phyloP scores from a whole-genome alignment of 2,329 filamentous ascomycete species.

The Tolypocladium tropicale region DNA sequence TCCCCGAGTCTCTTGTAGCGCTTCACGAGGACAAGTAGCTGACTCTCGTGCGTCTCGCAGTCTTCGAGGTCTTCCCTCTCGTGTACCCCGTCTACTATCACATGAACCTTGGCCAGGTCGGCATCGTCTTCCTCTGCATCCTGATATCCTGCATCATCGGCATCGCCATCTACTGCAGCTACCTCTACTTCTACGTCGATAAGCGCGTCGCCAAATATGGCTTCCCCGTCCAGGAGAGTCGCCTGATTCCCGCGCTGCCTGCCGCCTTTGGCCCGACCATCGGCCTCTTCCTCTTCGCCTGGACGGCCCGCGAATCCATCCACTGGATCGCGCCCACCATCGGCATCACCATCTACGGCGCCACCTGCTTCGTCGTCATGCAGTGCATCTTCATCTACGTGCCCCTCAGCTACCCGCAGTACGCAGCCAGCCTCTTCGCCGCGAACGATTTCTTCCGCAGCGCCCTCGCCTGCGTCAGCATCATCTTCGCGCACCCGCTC shows the following conservation, averaged over 20 bases:
- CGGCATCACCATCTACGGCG: conserved; percentile 45
- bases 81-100: conserved; percentile 50
- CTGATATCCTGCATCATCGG: conserved; percentile 46
- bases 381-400: conserved; percentile 53
- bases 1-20: too few species aligned
- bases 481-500: conserved; percentile 50
- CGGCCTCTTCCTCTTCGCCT: conserved; percentile 52
- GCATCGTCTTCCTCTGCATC: conserved; percentile 51
- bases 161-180: conserved; percentile 36
- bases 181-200: conserved; percentile 41
- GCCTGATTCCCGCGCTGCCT: conserved; percentile 43
- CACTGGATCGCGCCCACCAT: conserved; percentile 47
- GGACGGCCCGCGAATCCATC: conserved; percentile 40
- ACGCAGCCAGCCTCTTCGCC: conserved; percentile 49
- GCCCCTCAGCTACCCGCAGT: conserved; percentile 43
- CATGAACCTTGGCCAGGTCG: conserved; percentile 47
- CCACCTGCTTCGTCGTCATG: conserved; percentile 42
- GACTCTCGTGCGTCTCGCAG: conserved; percentile 13
- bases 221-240: conserved; percentile 40
- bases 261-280: conserved; percentile 42
- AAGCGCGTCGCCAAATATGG: conserved; percentile 38
- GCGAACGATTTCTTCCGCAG: conserved; percentile 50
- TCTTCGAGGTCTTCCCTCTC: conserved; percentile 56
- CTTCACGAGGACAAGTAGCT: background rate
- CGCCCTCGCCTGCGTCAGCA: conserved; percentile 47